Evolutionary conservation across 345 rosid genomes (phyloP), one percentile per base, ranked within the genome.

Genomic region (Euphorbia peplus): DNA sequence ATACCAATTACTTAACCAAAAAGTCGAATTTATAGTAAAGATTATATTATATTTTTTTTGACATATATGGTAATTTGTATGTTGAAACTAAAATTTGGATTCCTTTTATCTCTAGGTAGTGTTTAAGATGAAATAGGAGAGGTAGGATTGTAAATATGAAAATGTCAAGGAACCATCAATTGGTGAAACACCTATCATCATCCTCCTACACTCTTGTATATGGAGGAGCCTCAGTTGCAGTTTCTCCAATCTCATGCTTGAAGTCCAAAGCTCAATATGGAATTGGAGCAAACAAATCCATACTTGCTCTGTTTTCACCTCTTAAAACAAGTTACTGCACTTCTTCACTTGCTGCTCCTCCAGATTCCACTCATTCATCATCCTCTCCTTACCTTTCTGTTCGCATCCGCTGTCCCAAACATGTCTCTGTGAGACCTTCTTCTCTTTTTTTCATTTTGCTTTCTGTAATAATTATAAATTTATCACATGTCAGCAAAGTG

Each of bases 131-230:
- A n/a, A n/a, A n/a, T n/a, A n/a, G n/a, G n/a, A n/a, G n/a, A n/a
- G n/a, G n/a, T n/a, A n/a, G n/a, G n/a, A n/a, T n/a, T n/a, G n/a
- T n/a, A n/a, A n/a, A n/a, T n/a, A n/a, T n/a, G n/a, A n/a, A n/a
- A 55, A 71, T 71, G 75, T 71, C 69, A 21, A 63, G 19, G 69
- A 70, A 89, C 55, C 80, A 82, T 81, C n/a, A n/a, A n/a, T 86
- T 88, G 81, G 55, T 85, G 95, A 90, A 88, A 80, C 89, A 74
- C 50, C 73, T 87, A 60, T 69, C n/a, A n/a, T n/a, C n/a, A n/a
- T n/a, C n/a, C n/a, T n/a, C 84, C 29, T 68, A 69, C 90, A 69
- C 48, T 69, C 69, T 75, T n/a, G n/a, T n/a, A 52, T 73, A 80
- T 57, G 80, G 87, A 76, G 79, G 70, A n/a, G n/a, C n/a, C 57